phyloP scores from a whole-genome alignment of 1,139 yeast genomes.

The Saccharomyces hybrid region DNA sequence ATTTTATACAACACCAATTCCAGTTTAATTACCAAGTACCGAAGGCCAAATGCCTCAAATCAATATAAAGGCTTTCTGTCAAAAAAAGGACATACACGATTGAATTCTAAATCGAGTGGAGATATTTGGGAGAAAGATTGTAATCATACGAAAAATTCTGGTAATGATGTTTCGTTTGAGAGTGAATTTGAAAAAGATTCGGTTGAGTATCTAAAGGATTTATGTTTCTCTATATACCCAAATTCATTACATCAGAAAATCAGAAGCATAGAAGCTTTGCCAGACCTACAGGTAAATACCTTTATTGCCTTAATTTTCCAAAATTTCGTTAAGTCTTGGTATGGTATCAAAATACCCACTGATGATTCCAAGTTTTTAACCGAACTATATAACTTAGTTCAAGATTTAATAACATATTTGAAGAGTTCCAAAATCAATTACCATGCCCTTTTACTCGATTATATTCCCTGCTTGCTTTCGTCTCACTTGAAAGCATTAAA shows the following conservation, averaged over 20 bases:
- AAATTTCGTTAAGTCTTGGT: slow-evolving; percentile 27
- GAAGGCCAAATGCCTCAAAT: slow-evolving; percentile 14
- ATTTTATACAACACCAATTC: slow-evolving; percentile 28
- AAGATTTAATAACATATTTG: slow-evolving; percentile 10
- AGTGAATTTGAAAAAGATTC: slow-evolving; percentile 18
- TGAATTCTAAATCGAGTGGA: not conserved
- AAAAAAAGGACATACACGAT: not conserved
- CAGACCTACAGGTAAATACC: slow-evolving; percentile 21
- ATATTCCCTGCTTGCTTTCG: slow-evolving; percentile 21
- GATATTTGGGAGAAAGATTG: not conserved
- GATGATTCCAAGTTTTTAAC: slow-evolving; percentile 18
- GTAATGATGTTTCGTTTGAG: slow-evolving; percentile 16
- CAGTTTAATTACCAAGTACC: slow-evolving; percentile 23
- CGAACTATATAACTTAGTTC: slow-evolving; percentile 15
- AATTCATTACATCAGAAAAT: slow-evolving; percentile 13
- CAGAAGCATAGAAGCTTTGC: slow-evolving; percentile 4
- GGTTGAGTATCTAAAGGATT: slow-evolving; percentile 19
- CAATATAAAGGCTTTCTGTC: slow-evolving; percentile 3
- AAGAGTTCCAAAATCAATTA: slow-evolving; percentile 8
- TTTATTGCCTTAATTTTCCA: slow-evolving; percentile 21
- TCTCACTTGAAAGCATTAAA: slow-evolving; percentile 17
- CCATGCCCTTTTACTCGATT: slow-evolving; percentile 19
- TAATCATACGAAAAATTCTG: not conserved
- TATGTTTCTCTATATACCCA: slow-evolving; percentile 26
- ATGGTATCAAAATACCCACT: slow-evolving; percentile 26